Base-by-base conservation (phyloP, 306 rosid species). In the Ormosia semicastrata region DNA sequence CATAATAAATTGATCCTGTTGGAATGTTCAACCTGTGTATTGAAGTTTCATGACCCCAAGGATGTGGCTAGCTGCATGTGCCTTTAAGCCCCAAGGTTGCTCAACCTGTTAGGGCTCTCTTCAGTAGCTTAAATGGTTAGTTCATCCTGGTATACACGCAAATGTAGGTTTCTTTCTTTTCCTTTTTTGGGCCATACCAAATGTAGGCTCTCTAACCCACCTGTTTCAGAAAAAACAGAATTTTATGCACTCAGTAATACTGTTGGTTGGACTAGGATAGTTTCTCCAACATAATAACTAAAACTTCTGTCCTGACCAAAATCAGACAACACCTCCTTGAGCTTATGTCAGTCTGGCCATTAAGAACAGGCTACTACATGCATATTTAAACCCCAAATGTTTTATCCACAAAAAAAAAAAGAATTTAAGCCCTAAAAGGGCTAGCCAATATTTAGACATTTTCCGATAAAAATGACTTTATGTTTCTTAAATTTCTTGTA, bases 1-100 rank as follows among this genome's bases (percentile, higher is more conserved):
- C 10, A 34, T 81, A 11, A 46, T 63, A 60, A 43, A 47, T 60
- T 81, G 72, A 64, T 76, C 68, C 5, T 44, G 66, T 71, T 43
- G 32, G 82, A 75, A 39, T 79, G 24, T 33, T 32, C 6, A 69
- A 66, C 71, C 58, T 29, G 39, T 69, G 47, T 59, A 33, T 54
- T 14, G 15, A 33, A 66, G 54, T 75, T 67, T 44, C 43, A 29
- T 67, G 59, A 9, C 68, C 8, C 17, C 14, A 7, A 8, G 58
- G 17, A 24, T 69, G 78, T 66, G 67, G 65, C 59, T 59, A 8
- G 34, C 15, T 73, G 40, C 60, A 40, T 30, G 32, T 69, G 18
- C 32, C 14, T 62, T 77, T 60, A 66, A 11, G n/a, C 10, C 66
- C 12, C 36, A 30, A 3, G 53, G 65, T 64, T 77, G 30, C 18